These are phyloP conservation scores for Backusella australiensis DNA, from an alignment of 192 early-diverging fungal genomes.

Conservation along the genomic window DNA sequence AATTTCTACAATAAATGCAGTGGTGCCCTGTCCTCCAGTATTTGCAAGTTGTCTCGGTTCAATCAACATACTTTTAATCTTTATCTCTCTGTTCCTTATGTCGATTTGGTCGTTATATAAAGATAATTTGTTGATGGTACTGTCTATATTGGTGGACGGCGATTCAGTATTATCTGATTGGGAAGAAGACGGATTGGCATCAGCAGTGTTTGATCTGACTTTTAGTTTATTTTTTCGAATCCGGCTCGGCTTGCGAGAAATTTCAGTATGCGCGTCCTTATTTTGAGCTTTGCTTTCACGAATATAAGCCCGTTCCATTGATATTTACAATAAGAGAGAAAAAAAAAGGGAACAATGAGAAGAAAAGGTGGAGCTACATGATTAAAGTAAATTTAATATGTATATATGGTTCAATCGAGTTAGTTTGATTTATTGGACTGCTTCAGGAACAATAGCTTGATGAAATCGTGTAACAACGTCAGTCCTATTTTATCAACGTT, in stretches of 20 bases:
- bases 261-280: not conserved
- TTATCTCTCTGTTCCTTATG: not conserved
- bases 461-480: not conserved
- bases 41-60: not conserved
- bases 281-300: not conserved
- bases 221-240: not conserved
- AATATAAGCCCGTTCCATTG: not conserved
- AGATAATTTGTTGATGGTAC: not conserved
- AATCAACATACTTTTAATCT: not conserved
- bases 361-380: not conserved
- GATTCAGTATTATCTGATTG: not conserved
- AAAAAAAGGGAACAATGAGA: not conserved
- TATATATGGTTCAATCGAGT: not conserved
- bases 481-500: not conserved
- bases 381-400: not conserved
- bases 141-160: not conserved
- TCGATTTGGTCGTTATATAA: not conserved
- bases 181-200: not conserved
- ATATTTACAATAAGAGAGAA: not conserved
- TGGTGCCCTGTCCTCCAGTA: not conserved
- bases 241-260: not conserved
- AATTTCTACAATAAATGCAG: constrained; percentile 3
- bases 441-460: constrained; percentile 1
- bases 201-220: not conserved
- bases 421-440: constrained; percentile 2